Base-by-base conservation (phyloP, 2,329 filamentous ascomycete species). In the Paraphoma chrysanthemicola region DNA sequence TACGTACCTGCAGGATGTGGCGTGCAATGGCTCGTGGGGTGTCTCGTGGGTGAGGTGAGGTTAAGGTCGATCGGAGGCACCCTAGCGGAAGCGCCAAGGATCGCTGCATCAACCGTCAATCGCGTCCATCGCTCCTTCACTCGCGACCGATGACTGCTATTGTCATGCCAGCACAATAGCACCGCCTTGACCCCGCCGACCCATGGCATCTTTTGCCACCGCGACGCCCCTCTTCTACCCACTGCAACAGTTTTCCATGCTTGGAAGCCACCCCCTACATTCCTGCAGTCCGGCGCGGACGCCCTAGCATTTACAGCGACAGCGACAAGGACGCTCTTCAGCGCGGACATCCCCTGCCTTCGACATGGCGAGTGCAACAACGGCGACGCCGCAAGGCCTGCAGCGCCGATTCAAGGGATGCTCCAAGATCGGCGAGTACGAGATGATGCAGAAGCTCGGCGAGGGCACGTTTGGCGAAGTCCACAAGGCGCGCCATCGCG, bases 391-490 rank as follows among this genome's bases (percentile, higher is more conserved):
- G 84, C 57, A 82, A 81, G 70, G 79, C 78, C 56, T 76, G 64
- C 73, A 85, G 77, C 73, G 80, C 76, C 70, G 89, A 63, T 99
- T 96, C 76, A 82, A 83, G 51, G 95, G 95, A 60, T 97, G 94
- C 81, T 95, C 93, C 47, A 87, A 86, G 70, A 93, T 96, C 64
- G 81, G 82, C 66, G 90, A 93, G 65, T 96, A 95, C 75, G 90
- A 93, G 66, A 81, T 95, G 38, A 80, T 90, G 65, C 88, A 88
- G 50, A 96, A 96, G 79, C 86, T 99, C 53, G 94, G 94, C 66
- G 94, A 98, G 77, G 94, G 94, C 59, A 98, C 94, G 18, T 98
- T 98, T 79, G 94, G 94, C 65, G 93, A 98, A 80, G 95, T 98
- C 39, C 92, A 97, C 77, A 95, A 94, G 72, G 95, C 93, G 59